Conservation (phyloP, 495 filamentous ascomycete genomes). For the Neurospora intermedia region DNA sequence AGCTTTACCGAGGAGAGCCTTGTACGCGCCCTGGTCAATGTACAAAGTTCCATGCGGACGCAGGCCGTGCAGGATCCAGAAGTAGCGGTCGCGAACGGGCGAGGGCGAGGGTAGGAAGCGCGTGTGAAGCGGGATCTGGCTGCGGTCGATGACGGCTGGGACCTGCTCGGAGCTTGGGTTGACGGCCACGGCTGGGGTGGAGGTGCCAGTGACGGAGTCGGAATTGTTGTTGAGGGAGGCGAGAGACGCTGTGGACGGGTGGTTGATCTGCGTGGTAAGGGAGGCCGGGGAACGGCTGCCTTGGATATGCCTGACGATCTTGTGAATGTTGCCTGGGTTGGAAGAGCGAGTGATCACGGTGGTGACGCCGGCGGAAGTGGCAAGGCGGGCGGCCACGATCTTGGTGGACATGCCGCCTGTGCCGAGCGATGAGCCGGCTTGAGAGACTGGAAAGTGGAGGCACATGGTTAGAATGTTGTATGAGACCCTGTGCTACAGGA, state of each 20-base stretch:
- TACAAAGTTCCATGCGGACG: conserved; percentile 82
- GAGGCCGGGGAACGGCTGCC: conserved; percentile 29
- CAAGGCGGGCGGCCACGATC: conserved; percentile 86
- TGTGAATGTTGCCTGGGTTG: conserved; percentile 80
- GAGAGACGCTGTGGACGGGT: conserved; percentile 2
- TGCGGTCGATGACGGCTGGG: conserved; percentile 17
- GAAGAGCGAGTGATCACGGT: conserved; percentile 90
- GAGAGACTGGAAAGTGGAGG: conserved; percentile 50
- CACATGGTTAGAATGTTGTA: neutral
- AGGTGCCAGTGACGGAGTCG: neutral
- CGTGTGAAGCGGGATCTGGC: conserved; percentile 63
- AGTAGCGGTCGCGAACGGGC: conserved; percentile 83
- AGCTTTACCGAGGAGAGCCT: conserved; percentile 67
- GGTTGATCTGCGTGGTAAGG: conserved; percentile 14
- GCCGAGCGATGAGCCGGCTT: conserved; percentile 75
- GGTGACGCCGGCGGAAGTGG: conserved; percentile 89
- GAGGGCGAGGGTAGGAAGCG: conserved; percentile 81
- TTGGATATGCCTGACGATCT: conserved; percentile 78
- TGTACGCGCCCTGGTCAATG: conserved; percentile 80
- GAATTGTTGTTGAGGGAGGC: neutral
- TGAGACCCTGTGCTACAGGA: neutral
- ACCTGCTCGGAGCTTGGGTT: conserved; percentile 20
- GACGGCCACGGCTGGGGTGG: conserved; percentile 2
- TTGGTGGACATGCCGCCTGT: conserved; percentile 99
- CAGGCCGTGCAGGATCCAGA: conserved; percentile 96